Conservation (phyloP, 2,329 filamentous ascomycete genomes). For the Plenodomus tracheiphilus region DNA sequence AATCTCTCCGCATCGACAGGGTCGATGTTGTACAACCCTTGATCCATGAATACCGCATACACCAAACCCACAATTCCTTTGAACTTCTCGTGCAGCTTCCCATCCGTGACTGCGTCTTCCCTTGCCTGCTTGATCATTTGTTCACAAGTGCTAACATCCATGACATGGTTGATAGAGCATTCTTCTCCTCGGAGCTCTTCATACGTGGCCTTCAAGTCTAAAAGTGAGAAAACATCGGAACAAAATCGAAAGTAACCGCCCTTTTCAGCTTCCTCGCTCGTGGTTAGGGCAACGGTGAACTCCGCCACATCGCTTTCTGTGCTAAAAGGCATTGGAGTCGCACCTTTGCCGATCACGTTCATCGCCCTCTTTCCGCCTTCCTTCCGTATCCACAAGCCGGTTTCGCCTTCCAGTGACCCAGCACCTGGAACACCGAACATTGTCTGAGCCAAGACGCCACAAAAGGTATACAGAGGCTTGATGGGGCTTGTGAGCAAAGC, state of each 20-base stretch:
- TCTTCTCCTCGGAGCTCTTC: conserved; percentile 1
- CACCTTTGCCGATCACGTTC: conserved; percentile 1
- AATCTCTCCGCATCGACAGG: conserved; percentile 2
- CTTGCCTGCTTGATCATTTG: conserved; percentile 2
- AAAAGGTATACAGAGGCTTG: conserved; percentile 13
- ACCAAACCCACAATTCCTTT: conserved; percentile 2
- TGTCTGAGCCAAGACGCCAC: conserved; percentile 8
- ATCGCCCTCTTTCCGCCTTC: neutral
- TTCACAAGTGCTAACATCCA: conserved; percentile 1
- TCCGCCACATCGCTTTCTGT: conserved; percentile 1
- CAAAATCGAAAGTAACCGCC: conserved; percentile 5
- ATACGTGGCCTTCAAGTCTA: conserved; percentile 1
- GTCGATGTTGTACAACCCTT: conserved; percentile 1
- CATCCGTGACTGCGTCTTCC: neutral
- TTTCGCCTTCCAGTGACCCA: conserved; percentile 1
- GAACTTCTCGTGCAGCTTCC: conserved; percentile 1
- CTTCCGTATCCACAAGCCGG: conserved; percentile 2
- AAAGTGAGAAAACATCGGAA: conserved; percentile 2
- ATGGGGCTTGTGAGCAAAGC: conserved; percentile 8
- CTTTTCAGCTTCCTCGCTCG: conserved; percentile 1
- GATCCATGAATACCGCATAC: conserved; percentile 1
- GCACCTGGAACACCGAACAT: conserved; percentile 5
- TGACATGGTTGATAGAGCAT: conserved; percentile 1
- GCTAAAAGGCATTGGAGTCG: conserved; percentile 2
- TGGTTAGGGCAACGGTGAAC: conserved; percentile 1